phyloP scores from a whole-genome alignment of 1,284 basidiomycete genomes.

The Pterula multifida region DNA sequence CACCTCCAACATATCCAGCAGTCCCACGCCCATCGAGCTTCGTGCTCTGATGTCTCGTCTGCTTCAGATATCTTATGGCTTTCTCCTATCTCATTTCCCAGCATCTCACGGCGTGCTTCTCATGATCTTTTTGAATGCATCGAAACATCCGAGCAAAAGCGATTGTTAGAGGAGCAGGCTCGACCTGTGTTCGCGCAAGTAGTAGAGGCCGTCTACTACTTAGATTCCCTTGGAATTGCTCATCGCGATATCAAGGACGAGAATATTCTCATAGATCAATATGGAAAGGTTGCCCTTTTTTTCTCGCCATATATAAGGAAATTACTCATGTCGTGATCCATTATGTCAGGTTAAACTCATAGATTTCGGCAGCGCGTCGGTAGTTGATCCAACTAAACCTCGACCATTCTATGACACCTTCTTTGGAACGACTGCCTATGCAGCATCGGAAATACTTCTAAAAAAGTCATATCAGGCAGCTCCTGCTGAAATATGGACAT shows the following conservation, averaged over 20 bases:
- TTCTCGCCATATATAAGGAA: constrained; percentile 4
- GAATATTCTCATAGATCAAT: constrained; percentile 75
- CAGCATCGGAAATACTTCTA: constrained; percentile 69
- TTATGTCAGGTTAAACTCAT: constrained; percentile 80
- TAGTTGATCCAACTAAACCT: constrained; percentile 54
- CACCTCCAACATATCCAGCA: neutral
- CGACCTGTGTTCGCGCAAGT: constrained; percentile 80
- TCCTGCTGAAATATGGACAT: constrained; percentile 83
- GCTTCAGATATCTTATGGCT: constrained; percentile 1
- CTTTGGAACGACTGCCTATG: constrained; percentile 74
- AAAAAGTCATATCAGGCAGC: constrained; percentile 66
- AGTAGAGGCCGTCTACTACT: constrained; percentile 73
- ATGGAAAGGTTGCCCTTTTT: constrained; percentile 43
- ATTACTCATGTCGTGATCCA: too few relatives aligned
- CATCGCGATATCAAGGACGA: constrained; percentile 95
- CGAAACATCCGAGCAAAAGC: constrained; percentile 70
- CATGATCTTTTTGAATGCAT: constrained; percentile 92
- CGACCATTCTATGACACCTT: constrained; percentile 66
- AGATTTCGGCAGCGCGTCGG: constrained; percentile 84
- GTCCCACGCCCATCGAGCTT: neutral
- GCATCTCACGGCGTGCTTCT: constrained; percentile 63
- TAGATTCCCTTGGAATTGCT: constrained; percentile 66
- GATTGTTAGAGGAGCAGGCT: constrained; percentile 69
- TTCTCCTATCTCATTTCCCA: constrained; percentile 23
- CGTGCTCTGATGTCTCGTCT: neutral